Percentiles rank a stretch among this genome's conserved stretches.
Conservation (phyloP, 306 rosid species). For the Styphnolobium japonicum region DNA sequence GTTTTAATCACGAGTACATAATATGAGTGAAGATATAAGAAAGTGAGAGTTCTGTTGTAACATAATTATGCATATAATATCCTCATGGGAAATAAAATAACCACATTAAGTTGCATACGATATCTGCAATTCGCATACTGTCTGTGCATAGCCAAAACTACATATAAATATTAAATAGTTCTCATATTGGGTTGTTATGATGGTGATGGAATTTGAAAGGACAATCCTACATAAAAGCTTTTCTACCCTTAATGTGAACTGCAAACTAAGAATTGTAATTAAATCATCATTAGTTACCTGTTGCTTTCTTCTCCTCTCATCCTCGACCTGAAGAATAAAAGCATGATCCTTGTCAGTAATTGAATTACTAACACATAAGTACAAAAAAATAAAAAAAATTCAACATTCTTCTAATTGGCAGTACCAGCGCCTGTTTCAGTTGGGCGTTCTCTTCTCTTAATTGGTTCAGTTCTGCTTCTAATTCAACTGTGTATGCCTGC, state of each 20-base stretch:
- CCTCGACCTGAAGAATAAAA: constrained; percentile 50
- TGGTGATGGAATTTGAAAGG: background rate
- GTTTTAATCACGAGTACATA: too few species aligned
- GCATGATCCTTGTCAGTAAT: background rate
- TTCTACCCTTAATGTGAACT: background rate
- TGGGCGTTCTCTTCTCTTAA: constrained; percentile 66
- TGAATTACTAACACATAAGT: background rate
- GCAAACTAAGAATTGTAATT: background rate
- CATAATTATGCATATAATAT: too few species aligned
- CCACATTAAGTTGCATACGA: too few species aligned
- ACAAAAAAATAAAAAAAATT: background rate
- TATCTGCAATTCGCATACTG: too few species aligned
- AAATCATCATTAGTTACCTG: constrained; percentile 48
- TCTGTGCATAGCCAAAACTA: background rate
- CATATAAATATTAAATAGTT: background rate
- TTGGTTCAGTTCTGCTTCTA: constrained; percentile 86
- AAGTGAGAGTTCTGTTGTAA: background rate
- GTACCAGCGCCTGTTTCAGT: constrained; percentile 81
- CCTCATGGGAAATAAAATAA: too few species aligned
- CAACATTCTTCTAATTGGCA: background rate
- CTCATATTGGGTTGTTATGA: background rate
- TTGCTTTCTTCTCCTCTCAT: constrained; percentile 66
- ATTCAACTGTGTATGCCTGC: constrained; percentile 90
- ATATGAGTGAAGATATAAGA: too few species aligned
- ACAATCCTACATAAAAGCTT: background rate